phyloP scores from a whole-genome alignment of 176 grass and related monocot species.

The Juncus inflexus region DNA sequence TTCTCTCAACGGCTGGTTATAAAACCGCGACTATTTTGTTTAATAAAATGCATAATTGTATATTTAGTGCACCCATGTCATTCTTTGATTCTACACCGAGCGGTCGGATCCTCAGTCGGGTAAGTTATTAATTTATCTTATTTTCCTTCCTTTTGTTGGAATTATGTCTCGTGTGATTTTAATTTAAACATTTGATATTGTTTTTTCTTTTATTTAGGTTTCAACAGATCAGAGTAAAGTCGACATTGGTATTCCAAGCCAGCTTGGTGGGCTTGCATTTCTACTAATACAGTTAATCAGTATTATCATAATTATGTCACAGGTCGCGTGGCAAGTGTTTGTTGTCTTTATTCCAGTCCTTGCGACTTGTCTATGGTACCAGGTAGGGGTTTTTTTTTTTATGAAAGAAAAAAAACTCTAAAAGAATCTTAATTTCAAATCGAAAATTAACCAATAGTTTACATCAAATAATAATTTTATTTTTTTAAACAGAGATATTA shows the following conservation, averaged over 20 bases:
- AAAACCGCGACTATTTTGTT: conserved; percentile 76
- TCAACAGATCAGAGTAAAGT: conserved; percentile 77
- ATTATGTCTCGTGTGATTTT: neutral
- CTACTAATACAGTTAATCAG: conserved; percentile 66
- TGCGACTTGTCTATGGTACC: conserved; percentile 64
- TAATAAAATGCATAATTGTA: conserved; percentile 64
- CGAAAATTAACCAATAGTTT: neutral
- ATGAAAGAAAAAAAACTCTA: neutral
- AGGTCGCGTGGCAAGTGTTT: conserved; percentile 84
- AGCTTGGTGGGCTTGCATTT: conserved; percentile 51
- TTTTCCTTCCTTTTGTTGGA: neutral
- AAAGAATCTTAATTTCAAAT: neutral
- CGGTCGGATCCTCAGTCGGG: conserved; percentile 72
- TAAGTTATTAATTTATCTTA: conserved; percentile 27
- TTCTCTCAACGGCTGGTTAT: conserved; percentile 64
- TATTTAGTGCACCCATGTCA: conserved; percentile 88
- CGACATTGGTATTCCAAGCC: conserved; percentile 47
- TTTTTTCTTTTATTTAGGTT: conserved; percentile 41
- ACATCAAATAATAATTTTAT: conserved; percentile 3
- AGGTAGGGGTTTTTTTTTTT: conserved; percentile 38
- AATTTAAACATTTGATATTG: neutral
- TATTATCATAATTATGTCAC: conserved; percentile 87
- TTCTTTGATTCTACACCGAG: conserved; percentile 89
- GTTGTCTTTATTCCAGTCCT: conserved; percentile 70
- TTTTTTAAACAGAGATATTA: conserved; percentile 61